These are phyloP conservation scores for Hygrophila difformis DNA, from an alignment of 257 asterid species.

Conservation along the genomic window DNA sequence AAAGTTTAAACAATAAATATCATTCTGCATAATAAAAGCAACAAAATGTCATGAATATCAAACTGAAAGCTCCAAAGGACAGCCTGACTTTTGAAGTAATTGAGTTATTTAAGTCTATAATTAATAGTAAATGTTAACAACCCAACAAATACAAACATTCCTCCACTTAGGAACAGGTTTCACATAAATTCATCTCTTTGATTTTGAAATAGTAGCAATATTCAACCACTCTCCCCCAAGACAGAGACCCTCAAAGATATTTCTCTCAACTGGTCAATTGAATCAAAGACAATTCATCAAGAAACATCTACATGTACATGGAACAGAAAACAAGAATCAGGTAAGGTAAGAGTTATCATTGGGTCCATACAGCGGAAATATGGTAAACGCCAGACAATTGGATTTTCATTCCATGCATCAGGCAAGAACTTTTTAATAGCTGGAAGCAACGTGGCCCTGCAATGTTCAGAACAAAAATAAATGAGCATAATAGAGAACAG, in stretches of 20 bases:
- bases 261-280: too few species aligned
- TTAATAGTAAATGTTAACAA: too few species aligned
- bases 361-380: slow-evolving; percentile 54
- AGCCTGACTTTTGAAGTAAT: too few species aligned
- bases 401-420: slow-evolving; percentile 66
- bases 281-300: too few species aligned
- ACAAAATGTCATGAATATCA: slow-evolving; percentile 9
- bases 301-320: too few species aligned
- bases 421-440: slow-evolving; percentile 69
- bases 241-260: too few species aligned
- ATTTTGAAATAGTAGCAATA: too few species aligned
- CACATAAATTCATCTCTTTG: too few species aligned
- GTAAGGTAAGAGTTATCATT: slow-evolving; percentile 12
- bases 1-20: slow-evolving; percentile 19
- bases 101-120: too few species aligned
- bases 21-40: slow-evolving; percentile 11
- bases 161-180: too few species aligned
- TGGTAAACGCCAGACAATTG: slow-evolving; percentile 64
- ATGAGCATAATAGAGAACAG: slow-evolving; percentile 4
- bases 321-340: slow-evolving; percentile 11
- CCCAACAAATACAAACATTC: too few species aligned
- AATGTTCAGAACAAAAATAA: slow-evolving; percentile 18
- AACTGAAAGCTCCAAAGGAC: neutral
- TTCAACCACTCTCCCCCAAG: too few species aligned
- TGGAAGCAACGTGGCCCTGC: slow-evolving; percentile 89